Evolutionary conservation across 345 rosid genomes (phyloP).

Genomic region (Linum tenue): DNA sequence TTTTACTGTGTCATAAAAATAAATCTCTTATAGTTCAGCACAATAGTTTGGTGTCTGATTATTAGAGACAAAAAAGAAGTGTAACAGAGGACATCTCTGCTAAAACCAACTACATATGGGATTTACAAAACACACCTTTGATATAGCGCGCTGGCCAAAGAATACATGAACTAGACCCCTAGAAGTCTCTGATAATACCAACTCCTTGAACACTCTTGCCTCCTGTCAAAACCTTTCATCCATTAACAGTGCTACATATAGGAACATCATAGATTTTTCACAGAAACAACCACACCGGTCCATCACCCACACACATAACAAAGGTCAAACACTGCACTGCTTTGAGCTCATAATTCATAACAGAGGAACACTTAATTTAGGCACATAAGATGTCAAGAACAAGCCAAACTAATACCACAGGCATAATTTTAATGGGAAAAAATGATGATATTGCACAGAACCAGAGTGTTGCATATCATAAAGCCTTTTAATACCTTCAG

Average conservation of each 20-base stretch:
- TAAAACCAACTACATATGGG: not conserved
- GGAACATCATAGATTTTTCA: not conserved
- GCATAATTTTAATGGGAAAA: not conserved
- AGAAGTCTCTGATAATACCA: constrained; percentile 63
- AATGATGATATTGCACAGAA: no score
- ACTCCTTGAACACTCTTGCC: constrained; percentile 60
- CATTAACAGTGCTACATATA: constrained; percentile 2
- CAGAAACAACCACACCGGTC: constrained; percentile 6
- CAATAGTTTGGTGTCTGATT: no score
- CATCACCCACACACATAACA: not conserved
- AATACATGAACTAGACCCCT: constrained; percentile 82
- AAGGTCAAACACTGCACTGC: not conserved
- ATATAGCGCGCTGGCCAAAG: constrained; percentile 75
- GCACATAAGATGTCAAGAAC: no score
- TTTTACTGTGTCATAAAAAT: no score
- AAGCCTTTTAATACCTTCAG: constrained; percentile 43
- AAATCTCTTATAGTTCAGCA: no score
- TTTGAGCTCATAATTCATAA: no score
- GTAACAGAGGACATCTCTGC: not conserved
- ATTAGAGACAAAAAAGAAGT: no score
- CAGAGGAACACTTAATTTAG: no score
- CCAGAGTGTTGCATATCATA: no score
- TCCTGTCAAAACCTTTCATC: constrained; percentile 46
- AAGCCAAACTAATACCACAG: not conserved
- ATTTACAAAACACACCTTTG: constrained; percentile 45